Base-by-base conservation (phyloP, 2,329 filamentous ascomycete genomes). In the Rutstroemia sydowiana region DNA sequence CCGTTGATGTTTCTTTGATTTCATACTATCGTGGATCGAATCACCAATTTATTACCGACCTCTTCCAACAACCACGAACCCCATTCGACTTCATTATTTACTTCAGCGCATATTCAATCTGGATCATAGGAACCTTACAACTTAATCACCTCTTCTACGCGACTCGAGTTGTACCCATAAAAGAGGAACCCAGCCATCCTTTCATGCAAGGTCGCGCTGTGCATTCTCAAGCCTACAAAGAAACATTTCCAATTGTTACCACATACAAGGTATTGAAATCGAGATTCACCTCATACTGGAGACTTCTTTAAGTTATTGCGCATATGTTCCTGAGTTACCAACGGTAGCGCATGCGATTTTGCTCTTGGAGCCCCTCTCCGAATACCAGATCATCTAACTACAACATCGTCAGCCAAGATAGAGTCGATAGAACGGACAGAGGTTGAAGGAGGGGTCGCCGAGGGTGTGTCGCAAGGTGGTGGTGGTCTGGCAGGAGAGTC, bases 351-450 rank as follows among this genome's bases (percentile, higher is more conserved):
- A 63, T 62, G 61, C 62, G 57, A 62, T 55, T 55, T 53, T 55
- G 56, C 54, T 58, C 58, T 40, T 51, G 42, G 55, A 54, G 55
- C 56, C 55, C 47, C 37, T 50, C 54, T 50, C 28, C 31, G 44
- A 55, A 41, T 20, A 39, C 41, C 37, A 32, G 20, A 26, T 49
- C 21, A 36, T 45, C 44, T 52, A 39, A 21, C 54, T 45, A 37
- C 51, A 41, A 37, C 48, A 43, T 55, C 54, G 58, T 46, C 57
- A 63, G 63, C 59, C 63, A 67, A 64, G 59, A 67, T 67, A 66
- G 65, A 65, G 61, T 64, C 63, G 59, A 60, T 57, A 55, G 58
- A 57, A 55, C 57, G 52, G 51, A 52, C 42, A 45, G 60, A 55
- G 50, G 50, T 49, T 44, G 61, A 52, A 58, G 61, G 58, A 58